These are phyloP conservation scores for Coniochaeta hoffmannii DNA, from an alignment of 2,329 filamentous ascomycete species.

Conservation along the genomic window DNA sequence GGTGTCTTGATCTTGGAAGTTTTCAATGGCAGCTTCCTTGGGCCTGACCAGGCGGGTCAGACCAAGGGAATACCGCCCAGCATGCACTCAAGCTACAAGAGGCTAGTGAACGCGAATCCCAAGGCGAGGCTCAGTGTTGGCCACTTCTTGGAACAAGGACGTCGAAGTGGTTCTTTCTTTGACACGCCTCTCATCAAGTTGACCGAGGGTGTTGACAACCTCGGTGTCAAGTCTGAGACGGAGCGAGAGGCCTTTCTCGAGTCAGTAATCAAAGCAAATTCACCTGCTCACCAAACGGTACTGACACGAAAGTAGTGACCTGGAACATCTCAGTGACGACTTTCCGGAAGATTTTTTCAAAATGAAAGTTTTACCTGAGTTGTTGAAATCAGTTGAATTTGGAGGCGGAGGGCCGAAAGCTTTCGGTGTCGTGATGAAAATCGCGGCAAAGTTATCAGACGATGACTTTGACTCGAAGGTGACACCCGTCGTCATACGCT, in stretches of 20 bases:
- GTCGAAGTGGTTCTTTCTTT: conserved; percentile 77
- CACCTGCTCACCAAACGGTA: conserved; percentile 10
- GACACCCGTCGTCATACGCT: conserved; percentile 75
- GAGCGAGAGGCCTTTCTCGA: conserved; percentile 81
- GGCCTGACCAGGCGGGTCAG: conserved; percentile 73
- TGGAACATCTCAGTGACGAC: conserved; percentile 82
- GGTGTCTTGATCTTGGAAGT: conserved; percentile 81
- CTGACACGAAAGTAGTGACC: conserved; percentile 41
- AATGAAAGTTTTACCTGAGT: conserved; percentile 88
- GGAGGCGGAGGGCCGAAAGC: conserved; percentile 92
- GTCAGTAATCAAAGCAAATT: conserved; percentile 26
- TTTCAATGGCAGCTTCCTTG: conserved; percentile 78
- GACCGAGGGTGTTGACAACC: conserved; percentile 84
- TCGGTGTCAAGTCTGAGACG: conserved; percentile 77
- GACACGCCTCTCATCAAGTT: conserved; percentile 87
- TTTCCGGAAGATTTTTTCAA: conserved; percentile 98
- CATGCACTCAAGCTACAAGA: conserved; percentile 89
- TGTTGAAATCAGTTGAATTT: conserved; percentile 98
- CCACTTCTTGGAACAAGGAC: conserved; percentile 86
- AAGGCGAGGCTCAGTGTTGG: conserved; percentile 79
- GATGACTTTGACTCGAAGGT: conserved; percentile 86
- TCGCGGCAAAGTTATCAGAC: conserved; percentile 74
- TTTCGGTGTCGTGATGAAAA: conserved; percentile 82
- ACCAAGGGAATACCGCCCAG: conserved; percentile 77
- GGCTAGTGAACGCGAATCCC: conserved; percentile 80